Evolutionary conservation across 495 filamentous ascomycete genomes (phyloP).

Genomic region (Penicillium psychrofluorescens): DNA sequence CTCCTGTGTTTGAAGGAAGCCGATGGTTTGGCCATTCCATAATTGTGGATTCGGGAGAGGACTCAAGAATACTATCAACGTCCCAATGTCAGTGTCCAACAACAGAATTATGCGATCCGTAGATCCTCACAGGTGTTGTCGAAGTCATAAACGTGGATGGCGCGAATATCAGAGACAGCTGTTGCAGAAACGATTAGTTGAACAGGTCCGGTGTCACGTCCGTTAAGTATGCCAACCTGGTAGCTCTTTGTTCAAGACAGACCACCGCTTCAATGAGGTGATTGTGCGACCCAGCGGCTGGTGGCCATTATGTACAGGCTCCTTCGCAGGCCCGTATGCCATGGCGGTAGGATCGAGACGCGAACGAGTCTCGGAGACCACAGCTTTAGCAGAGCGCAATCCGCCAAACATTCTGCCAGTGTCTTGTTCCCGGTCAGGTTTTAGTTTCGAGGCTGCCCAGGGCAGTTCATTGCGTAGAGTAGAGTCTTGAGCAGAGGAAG

Average conservation of each 20-base stretch:
- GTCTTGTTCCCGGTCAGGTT: not conserved
- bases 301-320: not conserved
- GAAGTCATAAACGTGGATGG: slow-evolving; percentile 95
- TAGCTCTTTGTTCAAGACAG: slow-evolving; percentile 61
- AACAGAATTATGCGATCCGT: not conserved
- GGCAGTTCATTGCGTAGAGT: slow-evolving; percentile 6
- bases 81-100: slow-evolving; percentile 5
- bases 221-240: slow-evolving; percentile 39
- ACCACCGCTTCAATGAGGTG: slow-evolving; percentile 77
- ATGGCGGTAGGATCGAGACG: slow-evolving; percentile 10
- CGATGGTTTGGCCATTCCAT: slow-evolving; percentile 73
- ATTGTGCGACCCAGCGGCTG: slow-evolving; percentile 44
- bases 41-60: slow-evolving; percentile 84
- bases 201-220: too few relatives aligned
- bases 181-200: slow-evolving; percentile 2
- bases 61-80: slow-evolving; percentile 68
- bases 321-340: slow-evolving; percentile 1
- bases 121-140: slow-evolving; percentile 78
- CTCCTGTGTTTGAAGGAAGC: slow-evolving; percentile 65
- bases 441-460: not conserved
- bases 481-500: not conserved
- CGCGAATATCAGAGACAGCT: slow-evolving; percentile 61
- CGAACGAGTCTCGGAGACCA: slow-evolving; percentile 25
- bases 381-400: slow-evolving; percentile 35
- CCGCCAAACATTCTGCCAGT: too few relatives aligned